These are phyloP conservation scores for Talaromyces sp. DNA, from an alignment of 2,329 filamentous ascomycete genomes.

Conservation along the genomic window DNA sequence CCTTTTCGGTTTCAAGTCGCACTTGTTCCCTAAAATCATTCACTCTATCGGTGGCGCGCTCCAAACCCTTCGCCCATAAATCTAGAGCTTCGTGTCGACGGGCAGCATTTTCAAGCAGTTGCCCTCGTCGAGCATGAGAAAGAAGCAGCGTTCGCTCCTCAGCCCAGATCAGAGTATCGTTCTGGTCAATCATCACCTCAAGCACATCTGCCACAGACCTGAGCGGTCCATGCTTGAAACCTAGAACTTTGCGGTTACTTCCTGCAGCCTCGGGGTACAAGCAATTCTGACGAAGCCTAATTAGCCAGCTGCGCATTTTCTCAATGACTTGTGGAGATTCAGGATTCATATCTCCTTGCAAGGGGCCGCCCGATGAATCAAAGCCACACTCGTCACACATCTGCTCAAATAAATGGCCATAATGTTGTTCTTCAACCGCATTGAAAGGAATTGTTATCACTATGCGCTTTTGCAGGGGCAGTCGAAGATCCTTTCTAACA, in stretches of 20 bases:
- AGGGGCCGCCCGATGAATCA: slow-evolving; percentile 57
- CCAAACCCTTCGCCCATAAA: slow-evolving; percentile 59
- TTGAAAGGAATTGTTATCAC: slow-evolving; percentile 88
- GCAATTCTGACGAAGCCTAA: slow-evolving; percentile 71
- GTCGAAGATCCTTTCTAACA: slow-evolving; percentile 68
- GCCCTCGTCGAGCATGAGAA: slow-evolving; percentile 62
- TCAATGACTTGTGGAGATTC: slow-evolving; percentile 54
- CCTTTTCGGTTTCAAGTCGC: slow-evolving; percentile 36
- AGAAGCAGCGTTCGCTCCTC: slow-evolving; percentile 64
- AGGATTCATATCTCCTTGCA: slow-evolving; percentile 58
- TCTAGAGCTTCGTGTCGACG: slow-evolving; percentile 60
- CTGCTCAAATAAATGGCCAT: slow-evolving; percentile 66
- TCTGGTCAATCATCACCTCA: slow-evolving; percentile 85
- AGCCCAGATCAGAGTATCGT: slow-evolving; percentile 58
- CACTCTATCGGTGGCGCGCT: slow-evolving; percentile 46
- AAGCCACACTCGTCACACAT: slow-evolving; percentile 69
- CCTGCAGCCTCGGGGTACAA: slow-evolving; percentile 77
- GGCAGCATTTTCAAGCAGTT: slow-evolving; percentile 71
- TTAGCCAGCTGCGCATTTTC: slow-evolving; percentile 73
- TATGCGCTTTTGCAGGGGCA: slow-evolving; percentile 79
- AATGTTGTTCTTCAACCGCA: slow-evolving; percentile 85
- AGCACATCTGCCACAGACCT: slow-evolving; percentile 82
- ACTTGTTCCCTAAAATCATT: slow-evolving; percentile 60
- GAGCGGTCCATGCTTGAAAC: slow-evolving; percentile 60
- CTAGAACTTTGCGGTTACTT: slow-evolving; percentile 58